Evolutionary conservation across 2,329 filamentous ascomycete species (phyloP).

Genomic region (Penicillium janthinellum): DNA sequence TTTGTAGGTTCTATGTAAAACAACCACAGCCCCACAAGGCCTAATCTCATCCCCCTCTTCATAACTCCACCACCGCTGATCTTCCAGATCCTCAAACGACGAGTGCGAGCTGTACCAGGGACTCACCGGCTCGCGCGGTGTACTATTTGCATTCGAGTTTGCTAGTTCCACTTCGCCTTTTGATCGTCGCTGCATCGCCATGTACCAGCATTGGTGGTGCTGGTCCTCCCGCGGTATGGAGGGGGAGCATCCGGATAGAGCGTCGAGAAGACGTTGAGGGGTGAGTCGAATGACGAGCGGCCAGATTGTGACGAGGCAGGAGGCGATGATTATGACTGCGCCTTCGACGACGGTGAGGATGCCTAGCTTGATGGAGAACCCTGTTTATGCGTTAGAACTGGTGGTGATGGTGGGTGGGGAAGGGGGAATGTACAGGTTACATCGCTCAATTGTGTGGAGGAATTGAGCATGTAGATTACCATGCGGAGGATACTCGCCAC

Average conservation of each 20-base stretch:
- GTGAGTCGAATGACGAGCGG: conserved; percentile 18
- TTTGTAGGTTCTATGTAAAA: background rate
- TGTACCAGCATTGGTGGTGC: conserved; percentile 18
- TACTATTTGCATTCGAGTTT: background rate
- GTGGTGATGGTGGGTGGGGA: background rate
- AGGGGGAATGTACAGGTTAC: conserved; percentile 19
- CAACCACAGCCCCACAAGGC: background rate
- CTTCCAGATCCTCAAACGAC: conserved; percentile 21
- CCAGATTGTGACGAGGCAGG: conserved; percentile 27
- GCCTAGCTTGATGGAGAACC: conserved; percentile 21
- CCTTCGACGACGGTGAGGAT: conserved; percentile 25
- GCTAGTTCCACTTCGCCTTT: background rate
- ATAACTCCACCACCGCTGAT: conserved; percentile 14
- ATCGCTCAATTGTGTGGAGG: conserved; percentile 4
- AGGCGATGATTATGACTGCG: conserved; percentile 26
- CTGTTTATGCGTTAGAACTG: conserved; percentile 12
- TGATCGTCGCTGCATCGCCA: background rate
- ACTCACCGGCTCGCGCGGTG: background rate
- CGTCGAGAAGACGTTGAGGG: background rate
- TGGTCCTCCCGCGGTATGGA: background rate
- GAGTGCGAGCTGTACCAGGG: background rate
- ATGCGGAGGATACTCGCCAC: conserved; percentile 24
- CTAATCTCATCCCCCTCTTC: background rate
- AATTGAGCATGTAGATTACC: conserved; percentile 15
- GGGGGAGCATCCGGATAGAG: background rate